These are phyloP conservation scores for Pythium insidiosum DNA, from an alignment of 352 stramenopile genomes.

Conservation along the genomic window DNA sequence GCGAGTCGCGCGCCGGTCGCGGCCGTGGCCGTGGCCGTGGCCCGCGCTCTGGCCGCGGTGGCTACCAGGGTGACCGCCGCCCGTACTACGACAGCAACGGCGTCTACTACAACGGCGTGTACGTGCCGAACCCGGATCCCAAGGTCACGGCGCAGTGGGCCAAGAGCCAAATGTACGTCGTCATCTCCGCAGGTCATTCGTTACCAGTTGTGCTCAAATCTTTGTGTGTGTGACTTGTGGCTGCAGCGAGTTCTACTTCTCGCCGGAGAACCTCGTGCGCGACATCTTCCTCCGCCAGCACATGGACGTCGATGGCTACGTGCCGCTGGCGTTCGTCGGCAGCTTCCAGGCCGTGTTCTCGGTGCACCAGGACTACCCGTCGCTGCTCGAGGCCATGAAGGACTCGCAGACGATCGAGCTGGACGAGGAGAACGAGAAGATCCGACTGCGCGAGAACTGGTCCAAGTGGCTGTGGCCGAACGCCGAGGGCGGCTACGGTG, in stretches of 20 bases:
- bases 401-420: constrained; percentile 60
- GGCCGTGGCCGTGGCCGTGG: constrained; percentile 20
- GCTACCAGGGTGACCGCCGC: constrained; percentile 14
- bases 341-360: constrained; percentile 86
- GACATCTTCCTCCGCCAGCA: constrained; percentile 82
- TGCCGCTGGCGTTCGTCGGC: constrained; percentile 84
- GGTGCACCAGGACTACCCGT: constrained; percentile 79
- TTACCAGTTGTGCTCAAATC: no score
- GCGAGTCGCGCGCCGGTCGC: constrained; percentile 9
- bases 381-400: constrained; percentile 69
- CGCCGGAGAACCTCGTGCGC: constrained; percentile 72
- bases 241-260: constrained; percentile 83
- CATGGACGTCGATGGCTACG: constrained; percentile 85
- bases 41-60: constrained; percentile 13
- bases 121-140: constrained; percentile 61
- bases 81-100: constrained; percentile 45
- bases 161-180: constrained; percentile 76
- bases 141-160: constrained; percentile 72
- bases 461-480: constrained; percentile 88
- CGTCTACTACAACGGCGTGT: constrained; percentile 71
- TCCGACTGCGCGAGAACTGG: constrained; percentile 80
- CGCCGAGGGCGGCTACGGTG: constrained; percentile 71
- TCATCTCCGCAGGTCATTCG: no score
- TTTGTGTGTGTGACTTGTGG: no score
- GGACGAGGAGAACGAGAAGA: constrained; percentile 87